A percentile compares a stretch with the other conserved stretches of the same genome.
Conservation (phyloP, 441 rosid genomes). For the Pelargonium myrrhifolium region DNA sequence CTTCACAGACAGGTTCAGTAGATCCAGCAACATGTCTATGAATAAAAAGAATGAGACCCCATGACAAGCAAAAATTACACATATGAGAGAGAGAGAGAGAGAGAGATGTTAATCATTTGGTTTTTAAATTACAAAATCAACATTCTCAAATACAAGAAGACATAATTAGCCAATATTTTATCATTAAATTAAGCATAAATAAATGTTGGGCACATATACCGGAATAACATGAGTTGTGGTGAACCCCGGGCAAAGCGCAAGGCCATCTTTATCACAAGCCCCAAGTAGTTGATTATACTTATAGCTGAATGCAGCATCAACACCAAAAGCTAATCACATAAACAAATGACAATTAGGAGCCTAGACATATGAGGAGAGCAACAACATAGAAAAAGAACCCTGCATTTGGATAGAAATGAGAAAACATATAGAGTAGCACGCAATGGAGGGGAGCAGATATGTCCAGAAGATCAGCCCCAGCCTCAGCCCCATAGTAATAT, state of each 20-base stretch:
- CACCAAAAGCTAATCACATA: slow-evolving; percentile 58
- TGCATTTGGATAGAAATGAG: slow-evolving; percentile 12
- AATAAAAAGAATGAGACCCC: background rate
- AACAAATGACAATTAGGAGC: slow-evolving; percentile 15
- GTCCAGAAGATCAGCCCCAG: too few species aligned
- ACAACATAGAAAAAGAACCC: background rate
- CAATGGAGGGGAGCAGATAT: slow-evolving; percentile 5
- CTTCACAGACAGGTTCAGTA: background rate
- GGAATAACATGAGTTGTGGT: slow-evolving; percentile 80
- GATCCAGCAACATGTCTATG: background rate
- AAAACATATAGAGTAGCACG: background rate
- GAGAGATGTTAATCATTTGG: background rate
- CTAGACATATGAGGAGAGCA: background rate
- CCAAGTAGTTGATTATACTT: slow-evolving; percentile 77
- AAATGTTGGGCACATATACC: slow-evolving; percentile 31
- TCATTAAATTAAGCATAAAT: background rate
- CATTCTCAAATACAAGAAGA: slow-evolving; percentile 1
- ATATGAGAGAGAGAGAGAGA: background rate
- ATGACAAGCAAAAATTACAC: background rate
- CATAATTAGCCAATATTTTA: background rate
- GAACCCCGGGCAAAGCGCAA: slow-evolving; percentile 79
- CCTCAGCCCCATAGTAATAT: background rate
- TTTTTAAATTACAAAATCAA: background rate
- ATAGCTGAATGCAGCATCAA: slow-evolving; percentile 91
- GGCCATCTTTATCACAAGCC: slow-evolving; percentile 67